phyloP scores from a whole-genome alignment of 192 early-diverging fungal genomes.

The Rhizoclosmatium globosum region DNA sequence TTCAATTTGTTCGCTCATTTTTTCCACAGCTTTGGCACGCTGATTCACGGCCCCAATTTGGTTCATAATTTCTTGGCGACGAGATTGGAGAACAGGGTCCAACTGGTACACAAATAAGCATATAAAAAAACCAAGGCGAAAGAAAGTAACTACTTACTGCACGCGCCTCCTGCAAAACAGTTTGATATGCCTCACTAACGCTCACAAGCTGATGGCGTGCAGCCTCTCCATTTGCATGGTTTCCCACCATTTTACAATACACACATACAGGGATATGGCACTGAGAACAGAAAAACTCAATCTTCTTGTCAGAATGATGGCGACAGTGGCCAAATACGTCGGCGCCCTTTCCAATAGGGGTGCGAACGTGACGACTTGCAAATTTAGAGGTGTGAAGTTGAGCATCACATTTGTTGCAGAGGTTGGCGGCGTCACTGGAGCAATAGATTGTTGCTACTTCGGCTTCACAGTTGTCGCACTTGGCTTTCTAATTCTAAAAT shows the following conservation, averaged over 20 bases:
- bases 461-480: conserved; percentile 68
- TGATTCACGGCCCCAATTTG: conserved; percentile 60
- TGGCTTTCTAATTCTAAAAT: conserved; percentile 52
- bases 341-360: conserved; percentile 62
- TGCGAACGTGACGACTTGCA: conserved; percentile 56
- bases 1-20: conserved; percentile 57
- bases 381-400: conserved; percentile 63
- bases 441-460: conserved; percentile 64
- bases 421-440: conserved; percentile 62
- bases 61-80: conserved; percentile 59
- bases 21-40: conserved; percentile 61
- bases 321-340: conserved; percentile 69
- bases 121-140: background rate
- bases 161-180: conserved; percentile 62
- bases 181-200: conserved; percentile 61
- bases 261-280: conserved; percentile 72
- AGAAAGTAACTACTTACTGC: conserved; percentile 41
- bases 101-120: conserved; percentile 39
- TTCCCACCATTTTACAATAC: conserved; percentile 70
- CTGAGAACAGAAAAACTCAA: conserved; percentile 71
- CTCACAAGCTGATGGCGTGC: conserved; percentile 67
- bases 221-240: conserved; percentile 63
- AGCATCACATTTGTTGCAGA: conserved; percentile 67
- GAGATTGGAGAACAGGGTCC: conserved; percentile 55
- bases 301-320: conserved; percentile 61